phyloP scores from a whole-genome alignment of 331 rosid species.

The Arachis monticola region DNA sequence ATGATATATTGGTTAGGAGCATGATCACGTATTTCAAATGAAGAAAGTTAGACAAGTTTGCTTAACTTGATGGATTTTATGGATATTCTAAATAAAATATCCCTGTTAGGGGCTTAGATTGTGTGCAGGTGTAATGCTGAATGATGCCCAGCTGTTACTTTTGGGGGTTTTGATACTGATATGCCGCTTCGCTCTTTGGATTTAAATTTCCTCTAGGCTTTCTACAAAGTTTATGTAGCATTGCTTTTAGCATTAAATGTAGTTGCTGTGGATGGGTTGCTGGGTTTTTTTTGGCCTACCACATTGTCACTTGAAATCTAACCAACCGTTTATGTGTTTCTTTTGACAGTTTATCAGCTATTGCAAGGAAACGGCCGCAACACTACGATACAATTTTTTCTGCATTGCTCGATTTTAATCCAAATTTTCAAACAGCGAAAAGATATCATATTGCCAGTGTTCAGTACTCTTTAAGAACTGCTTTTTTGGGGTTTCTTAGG shows the following conservation, averaged over 20 bases:
- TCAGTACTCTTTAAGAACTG: constrained; percentile 85
- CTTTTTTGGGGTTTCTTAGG: constrained; percentile 92
- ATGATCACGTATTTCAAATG: not conserved
- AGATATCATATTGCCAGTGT: constrained; percentile 85
- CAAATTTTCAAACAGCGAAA: constrained; percentile 64
- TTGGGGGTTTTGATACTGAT: not conserved
- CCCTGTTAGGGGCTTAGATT: constrained; percentile 10
- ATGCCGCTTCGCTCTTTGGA: not conserved
- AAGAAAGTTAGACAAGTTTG: not conserved
- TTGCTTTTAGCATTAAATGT: constrained; percentile 25
- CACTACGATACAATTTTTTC: constrained; percentile 72
- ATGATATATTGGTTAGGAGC: constrained; percentile 20
- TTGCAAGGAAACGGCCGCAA: constrained; percentile 84
- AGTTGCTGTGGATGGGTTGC: constrained; percentile 32
- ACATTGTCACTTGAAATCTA: constrained; percentile 33
- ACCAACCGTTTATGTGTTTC: constrained; percentile 41
- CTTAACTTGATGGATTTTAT: constrained; percentile 7
- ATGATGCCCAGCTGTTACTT: constrained; percentile 15
- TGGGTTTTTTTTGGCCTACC: not conserved
- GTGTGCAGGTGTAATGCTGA: constrained; percentile 18
- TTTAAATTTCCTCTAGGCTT: constrained; percentile 9
- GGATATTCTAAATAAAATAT: not conserved
- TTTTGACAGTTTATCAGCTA: constrained; percentile 82
- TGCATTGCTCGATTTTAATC: constrained; percentile 80
- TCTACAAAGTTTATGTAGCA: constrained; percentile 30